Evolutionary conservation across 371 early-diverging fungal genomes (phyloP), one percentile per base, ranked within the genome.

Genomic region (Syncephalis fuscata): DNA sequence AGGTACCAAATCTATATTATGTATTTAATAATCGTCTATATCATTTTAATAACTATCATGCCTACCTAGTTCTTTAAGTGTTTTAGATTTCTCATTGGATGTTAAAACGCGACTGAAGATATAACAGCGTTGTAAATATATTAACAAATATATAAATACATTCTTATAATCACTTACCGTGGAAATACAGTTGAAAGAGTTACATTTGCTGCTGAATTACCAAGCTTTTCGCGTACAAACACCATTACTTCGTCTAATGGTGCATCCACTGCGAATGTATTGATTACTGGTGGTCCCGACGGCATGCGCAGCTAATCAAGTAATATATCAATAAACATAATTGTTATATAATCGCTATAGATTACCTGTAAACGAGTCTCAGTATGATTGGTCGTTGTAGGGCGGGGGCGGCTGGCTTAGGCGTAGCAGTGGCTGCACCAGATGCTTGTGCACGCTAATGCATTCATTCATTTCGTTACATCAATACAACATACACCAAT

Each of bases 331-430:
- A 7, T 43, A 19, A 27, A 21, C 23, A 49, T 16, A 55, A 52
- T 56, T 50, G 8, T 55, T 50, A 43, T 49, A 48, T 23, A 57
- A 49, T 25, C 54, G 48, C 14, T 54, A 42, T 10, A 40, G 27
- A 43, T 46, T 59, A 79, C 78, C 69, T 84, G 84, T 24, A 86
- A 55, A 44, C 85, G 60, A 8, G 84, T 64, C 48, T 83, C 84
- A 3, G 60, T 67, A 48, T 87, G 82, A 24, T 80, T 76, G 52
- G 71, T 73, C 21, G 72, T 61, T 0, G 58, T 48, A 4, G 55
- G 0, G 62, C 49, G 3, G 54, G 51, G 11, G 42, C 59, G 23
- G 61, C 49, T 15, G 53, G 45, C 24, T 51, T 48, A 10, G 53
- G 22, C 5, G 55, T 51, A 8, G 64, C 57, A 9, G 62, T 57